Evolutionary conservation across 495 filamentous ascomycete species (phyloP).

Genomic region (Podospora conica): DNA sequence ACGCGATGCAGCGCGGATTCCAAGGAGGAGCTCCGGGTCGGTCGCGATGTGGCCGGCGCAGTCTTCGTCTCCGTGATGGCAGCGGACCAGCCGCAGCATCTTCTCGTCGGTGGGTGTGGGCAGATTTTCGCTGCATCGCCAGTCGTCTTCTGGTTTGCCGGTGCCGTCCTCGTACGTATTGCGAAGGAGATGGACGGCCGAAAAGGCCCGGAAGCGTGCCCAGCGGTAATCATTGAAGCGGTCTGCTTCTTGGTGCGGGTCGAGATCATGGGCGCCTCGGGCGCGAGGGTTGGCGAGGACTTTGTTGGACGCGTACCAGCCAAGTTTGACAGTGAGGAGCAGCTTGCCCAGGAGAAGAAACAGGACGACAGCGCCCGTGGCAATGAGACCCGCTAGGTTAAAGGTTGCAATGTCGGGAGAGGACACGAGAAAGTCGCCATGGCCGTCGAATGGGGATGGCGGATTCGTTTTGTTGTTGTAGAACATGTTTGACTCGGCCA

Average conservation of each 20-base stretch:
- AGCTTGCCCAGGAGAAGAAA: neutral
- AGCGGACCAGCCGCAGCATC: neutral
- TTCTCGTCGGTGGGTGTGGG: constrained; percentile 7
- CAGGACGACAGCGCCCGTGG: neutral
- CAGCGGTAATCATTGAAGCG: constrained; percentile 10
- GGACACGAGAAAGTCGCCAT: constrained; percentile 2
- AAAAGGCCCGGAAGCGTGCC: constrained; percentile 12
- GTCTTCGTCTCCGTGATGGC: neutral
- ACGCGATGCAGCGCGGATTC: neutral
- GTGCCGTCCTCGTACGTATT: constrained; percentile 11
- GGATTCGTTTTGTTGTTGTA: neutral
- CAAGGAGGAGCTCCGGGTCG: neutral
- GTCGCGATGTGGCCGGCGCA: constrained; percentile 11
- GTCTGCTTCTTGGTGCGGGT: constrained; percentile 1
- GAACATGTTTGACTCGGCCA: neutral
- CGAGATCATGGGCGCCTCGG: neutral
- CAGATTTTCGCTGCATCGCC: constrained; percentile 3
- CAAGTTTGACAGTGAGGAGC: neutral
- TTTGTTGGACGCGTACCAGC: neutral
- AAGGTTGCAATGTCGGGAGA: constrained; percentile 4
- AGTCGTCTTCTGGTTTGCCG: constrained; percentile 8
- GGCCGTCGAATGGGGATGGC: neutral
- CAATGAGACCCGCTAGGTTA: constrained; percentile 7
- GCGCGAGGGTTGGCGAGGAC: neutral
- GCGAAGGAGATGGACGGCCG: constrained; percentile 7